phyloP scores from a whole-genome alignment of 129 eudicot species.

The Daucus carota region DH1_v3.0 NC_030386.2:31152501-31153000 shows the following conservation, averaged over 20 bases:
- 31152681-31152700: background rate
- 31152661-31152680: background rate
- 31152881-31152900: background rate
- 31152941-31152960: background rate
- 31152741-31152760: background rate
- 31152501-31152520: constrained; percentile 31
- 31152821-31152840: background rate
- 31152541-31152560: constrained; percentile 21
- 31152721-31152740: background rate
- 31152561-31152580: constrained; percentile 27
- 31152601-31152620: background rate
- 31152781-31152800: background rate
- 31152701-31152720: background rate
- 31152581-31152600: background rate
- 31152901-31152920: constrained; percentile 1
- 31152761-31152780: background rate
- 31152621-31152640: background rate
- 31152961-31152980: background rate
- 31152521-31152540: constrained; percentile 12
- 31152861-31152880: background rate
- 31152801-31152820: background rate
- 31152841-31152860: background rate
- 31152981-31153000: background rate
- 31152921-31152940: background rate
- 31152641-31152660: background rate